These are phyloP conservation scores for Podospora tetraspora DNA, from an alignment of 495 filamentous ascomycete species.

Conservation along the genomic window DNA sequence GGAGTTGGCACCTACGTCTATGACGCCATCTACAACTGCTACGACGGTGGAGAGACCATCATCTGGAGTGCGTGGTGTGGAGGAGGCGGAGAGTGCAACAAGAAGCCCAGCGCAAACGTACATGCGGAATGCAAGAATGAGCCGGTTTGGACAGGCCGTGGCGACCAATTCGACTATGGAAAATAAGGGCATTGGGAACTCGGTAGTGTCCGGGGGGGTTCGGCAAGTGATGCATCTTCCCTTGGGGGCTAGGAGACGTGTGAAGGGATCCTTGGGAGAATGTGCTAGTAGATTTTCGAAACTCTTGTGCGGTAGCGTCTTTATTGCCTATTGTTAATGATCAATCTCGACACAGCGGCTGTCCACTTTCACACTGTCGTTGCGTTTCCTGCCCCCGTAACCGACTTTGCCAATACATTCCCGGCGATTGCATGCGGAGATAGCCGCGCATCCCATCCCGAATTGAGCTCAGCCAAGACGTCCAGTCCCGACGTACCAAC, in stretches of 20 bases:
- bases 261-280: not conserved
- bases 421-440: not conserved
- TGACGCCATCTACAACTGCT: constrained; percentile 18
- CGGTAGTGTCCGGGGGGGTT: not conserved
- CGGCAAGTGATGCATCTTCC: not conserved
- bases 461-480: not conserved
- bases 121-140: constrained; percentile 14
- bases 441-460: no score
- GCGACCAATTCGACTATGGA: not conserved
- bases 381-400: not conserved
- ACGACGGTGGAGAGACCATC: constrained; percentile 12
- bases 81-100: constrained; percentile 9
- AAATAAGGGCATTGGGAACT: not conserved
- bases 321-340: not conserved
- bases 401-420: no score
- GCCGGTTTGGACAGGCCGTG: constrained; percentile 9
- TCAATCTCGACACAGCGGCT: not conserved
- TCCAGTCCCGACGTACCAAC: not conserved
- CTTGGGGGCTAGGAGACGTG: not conserved
- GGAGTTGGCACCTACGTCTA: constrained; percentile 8
- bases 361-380: not conserved
- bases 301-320: not conserved
- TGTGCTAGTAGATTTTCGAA: not conserved
- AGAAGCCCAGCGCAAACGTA: not conserved
- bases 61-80: constrained; percentile 17